Evolutionary conservation across 805 yeast genomes (phyloP).

Genomic region (Martiniozyma abietophila): DNA sequence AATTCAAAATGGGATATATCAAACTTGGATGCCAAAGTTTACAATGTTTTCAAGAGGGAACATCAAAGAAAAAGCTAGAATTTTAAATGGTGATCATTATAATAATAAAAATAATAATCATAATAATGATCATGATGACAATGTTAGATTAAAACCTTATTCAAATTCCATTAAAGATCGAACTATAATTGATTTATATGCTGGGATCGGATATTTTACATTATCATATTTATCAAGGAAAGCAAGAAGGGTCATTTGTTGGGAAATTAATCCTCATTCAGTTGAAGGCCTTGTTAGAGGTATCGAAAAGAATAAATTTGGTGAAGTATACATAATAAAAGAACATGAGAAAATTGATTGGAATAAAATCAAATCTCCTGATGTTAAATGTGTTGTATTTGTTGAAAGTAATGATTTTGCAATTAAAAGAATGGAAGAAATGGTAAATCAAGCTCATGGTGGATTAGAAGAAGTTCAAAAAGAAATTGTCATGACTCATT

Average conservation of each 20-base stretch:
- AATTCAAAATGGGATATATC: conserved; percentile 65
- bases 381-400: conserved; percentile 38
- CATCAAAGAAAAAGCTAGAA: conserved; percentile 67
- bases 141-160: conserved; percentile 4
- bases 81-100: conserved; percentile 39
- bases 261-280: conserved; percentile 86
- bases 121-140: background rate
- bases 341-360: conserved; percentile 15
- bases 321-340: conserved; percentile 21
- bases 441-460: conserved; percentile 7
- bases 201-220: conserved; percentile 83
- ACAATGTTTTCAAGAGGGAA: conserved; percentile 89
- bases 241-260: conserved; percentile 51
- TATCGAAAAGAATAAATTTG: conserved; percentile 34
- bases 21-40: conserved; percentile 75
- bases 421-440: conserved; percentile 28
- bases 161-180: conserved; percentile 24
- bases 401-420: conserved; percentile 55
- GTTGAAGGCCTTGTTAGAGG: conserved; percentile 61
- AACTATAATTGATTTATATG: conserved; percentile 60
- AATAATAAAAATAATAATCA: too few relatives aligned
- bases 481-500: conserved; percentile 37
- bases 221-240: conserved; percentile 50
- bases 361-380: conserved; percentile 15
- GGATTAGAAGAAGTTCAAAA: conserved; percentile 7